These are phyloP conservation scores for Penicillium fuscoglaucum DNA, from an alignment of 2,329 filamentous ascomycete species.

Conservation along the genomic window DNA sequence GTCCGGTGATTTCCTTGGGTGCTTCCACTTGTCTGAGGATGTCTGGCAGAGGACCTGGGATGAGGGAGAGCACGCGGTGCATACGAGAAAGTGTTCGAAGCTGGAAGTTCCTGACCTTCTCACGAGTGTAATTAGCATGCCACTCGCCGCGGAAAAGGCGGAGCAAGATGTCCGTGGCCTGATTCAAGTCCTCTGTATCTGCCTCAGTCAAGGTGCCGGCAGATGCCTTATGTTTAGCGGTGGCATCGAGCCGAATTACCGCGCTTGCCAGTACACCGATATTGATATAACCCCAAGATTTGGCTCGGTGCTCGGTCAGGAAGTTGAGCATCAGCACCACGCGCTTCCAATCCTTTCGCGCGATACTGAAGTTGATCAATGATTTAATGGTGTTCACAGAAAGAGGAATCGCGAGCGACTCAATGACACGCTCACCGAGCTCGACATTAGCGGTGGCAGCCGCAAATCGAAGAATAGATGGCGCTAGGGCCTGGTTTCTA, in stretches of 20 bases:
- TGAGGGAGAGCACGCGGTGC: slow-evolving; percentile 32
- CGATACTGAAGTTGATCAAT: slow-evolving; percentile 37
- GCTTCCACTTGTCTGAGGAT: slow-evolving; percentile 25
- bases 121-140: slow-evolving; percentile 24
- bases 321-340: slow-evolving; percentile 35
- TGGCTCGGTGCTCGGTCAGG: slow-evolving; percentile 34
- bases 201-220: slow-evolving; percentile 3
- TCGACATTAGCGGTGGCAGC: slow-evolving; percentile 48
- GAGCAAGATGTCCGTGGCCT: slow-evolving; percentile 35
- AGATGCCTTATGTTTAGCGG: slow-evolving; percentile 15
- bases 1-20: slow-evolving; percentile 10
- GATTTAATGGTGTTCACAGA: slow-evolving; percentile 39
- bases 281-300: slow-evolving; percentile 43
- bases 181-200: slow-evolving; percentile 20
- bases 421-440: slow-evolving; percentile 33
- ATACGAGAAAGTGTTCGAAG: slow-evolving; percentile 32
- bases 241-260: slow-evolving; percentile 43
- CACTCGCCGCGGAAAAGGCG: slow-evolving; percentile 39
- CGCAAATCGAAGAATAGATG: slow-evolving; percentile 57
- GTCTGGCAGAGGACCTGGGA: slow-evolving; percentile 35
- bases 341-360: slow-evolving; percentile 36
- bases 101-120: slow-evolving; percentile 28
- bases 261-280: slow-evolving; percentile 38
- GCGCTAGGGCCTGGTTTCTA: slow-evolving; percentile 49
- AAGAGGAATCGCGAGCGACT: slow-evolving; percentile 34